phyloP scores from a whole-genome alignment of 192 early-diverging fungal species.

The Helicostylum pulchrum region DNA sequence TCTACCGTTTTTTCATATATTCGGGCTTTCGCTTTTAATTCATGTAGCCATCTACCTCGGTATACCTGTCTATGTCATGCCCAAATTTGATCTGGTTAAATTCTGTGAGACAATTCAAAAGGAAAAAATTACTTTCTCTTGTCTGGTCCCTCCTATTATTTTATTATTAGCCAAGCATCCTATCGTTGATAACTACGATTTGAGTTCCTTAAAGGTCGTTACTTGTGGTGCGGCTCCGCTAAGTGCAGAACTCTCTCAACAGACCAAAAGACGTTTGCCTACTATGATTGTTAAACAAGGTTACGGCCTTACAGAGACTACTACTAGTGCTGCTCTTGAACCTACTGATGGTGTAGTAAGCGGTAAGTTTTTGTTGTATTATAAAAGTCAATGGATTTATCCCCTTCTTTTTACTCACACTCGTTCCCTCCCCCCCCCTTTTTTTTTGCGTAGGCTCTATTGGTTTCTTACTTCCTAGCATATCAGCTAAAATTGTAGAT shows the following conservation, averaged over 20 bases:
- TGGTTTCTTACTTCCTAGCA: conserved; percentile 69
- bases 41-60: conserved; percentile 24
- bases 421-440: no score
- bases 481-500: conserved; percentile 73
- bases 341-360: conserved; percentile 28
- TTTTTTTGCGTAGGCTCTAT: conserved; percentile 36
- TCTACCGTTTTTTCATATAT: conserved; percentile 37
- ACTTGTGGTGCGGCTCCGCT: conserved; percentile 71
- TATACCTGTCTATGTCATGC: conserved; percentile 51
- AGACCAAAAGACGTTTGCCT: conserved; percentile 32
- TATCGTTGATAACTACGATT: conserved; percentile 57
- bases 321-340: conserved; percentile 45
- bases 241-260: conserved; percentile 43
- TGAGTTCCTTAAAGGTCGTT: conserved; percentile 48
- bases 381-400: no score
- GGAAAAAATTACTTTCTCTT: conserved; percentile 68
- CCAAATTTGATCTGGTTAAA: conserved; percentile 55
- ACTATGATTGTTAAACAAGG: conserved; percentile 48
- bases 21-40: conserved; percentile 14
- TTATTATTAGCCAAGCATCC: conserved; percentile 63
- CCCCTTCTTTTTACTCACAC: no score
- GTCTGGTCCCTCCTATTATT: conserved; percentile 78
- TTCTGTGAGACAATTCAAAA: conserved; percentile 70
- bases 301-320: conserved; percentile 74
- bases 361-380: conserved; percentile 22